Base-by-base conservation (phyloP, 1,284 basidiomycete species). In the Hemileia vastatrix region DNA sequence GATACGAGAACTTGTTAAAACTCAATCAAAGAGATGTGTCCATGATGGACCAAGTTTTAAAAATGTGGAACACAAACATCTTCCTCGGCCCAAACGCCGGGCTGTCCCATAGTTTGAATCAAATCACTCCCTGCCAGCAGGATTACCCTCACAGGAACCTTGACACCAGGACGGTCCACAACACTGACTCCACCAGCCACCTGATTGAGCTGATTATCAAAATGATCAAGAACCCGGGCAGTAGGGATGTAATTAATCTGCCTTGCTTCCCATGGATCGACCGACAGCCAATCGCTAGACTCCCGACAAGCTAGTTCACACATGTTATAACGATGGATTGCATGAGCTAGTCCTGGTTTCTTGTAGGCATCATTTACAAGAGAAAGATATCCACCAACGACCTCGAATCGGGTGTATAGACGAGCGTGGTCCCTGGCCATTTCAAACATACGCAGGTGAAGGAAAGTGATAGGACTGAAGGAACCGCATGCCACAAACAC, bases 71-170 rank as follows among this genome's bases (percentile, higher is more conserved):
- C 31, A 80, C 85, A 75, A 69, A 93, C 88, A 82, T 99, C 95
- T 64, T 84, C 82, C 70, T 92, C 86, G 57, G 87, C 86, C 95
- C 95, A 99, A 21, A 99, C 92, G 13, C 95, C 95, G n/a, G 91
- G 91, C 78, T 97, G 91, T 68, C 89, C 90, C 86, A 98, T 97
- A 56, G 91, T 95, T 75, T 91, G 86, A 75, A 98, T 98, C 70
- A 99, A 81, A 77, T 99, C 94, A 23, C 90, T 93, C 40, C 94
- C 95, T 2, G 95, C 95, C 57, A 99, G 83, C 27, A 99, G 84
- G 87, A 98, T 93, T 68, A 97, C 83, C 70, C 81, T 79, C 67
- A 79, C 77, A 21, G 50, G 58, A 21, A 23, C 45, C 27, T 47
- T 52, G 44, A 27, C n/a, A 36, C 51, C 51, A 1, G 58, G 44